Evolutionary conservation across 805 yeast genomes (phyloP), one percentile per base, ranked within the genome.

Genomic region (Candida dajiaensis): DNA sequence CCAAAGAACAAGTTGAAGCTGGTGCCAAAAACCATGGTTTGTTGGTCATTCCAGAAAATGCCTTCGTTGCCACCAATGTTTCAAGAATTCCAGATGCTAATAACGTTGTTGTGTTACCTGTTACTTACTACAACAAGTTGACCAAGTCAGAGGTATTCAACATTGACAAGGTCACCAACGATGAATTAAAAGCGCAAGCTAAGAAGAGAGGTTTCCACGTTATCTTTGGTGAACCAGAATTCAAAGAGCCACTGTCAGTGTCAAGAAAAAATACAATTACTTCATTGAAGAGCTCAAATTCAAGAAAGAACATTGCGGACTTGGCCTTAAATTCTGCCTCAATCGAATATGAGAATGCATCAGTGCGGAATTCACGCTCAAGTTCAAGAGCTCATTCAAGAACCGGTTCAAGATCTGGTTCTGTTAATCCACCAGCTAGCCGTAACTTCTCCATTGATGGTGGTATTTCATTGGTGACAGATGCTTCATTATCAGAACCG

Each of bases 101-200:
- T 4, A 76, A 77, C 50, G 81, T 83, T 29, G 82, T 81, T 48
- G 80, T 82, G 10, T 59, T 85, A 29, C 89, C 92, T 6, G 68
- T 74, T 6, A 71, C 81, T 2, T 83, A 83, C 59, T 85, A 81
- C 63, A 75, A 76, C 51, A 78, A 77, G 58, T 64, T 85, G 50
- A 59, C 76, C 25, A 72, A 75, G 46, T 71, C 66, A 20, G 77
- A 73, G 42, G 46, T 66, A 1, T 58, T 72, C 55, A 66, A 70
- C 22, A 61, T 76, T 42, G 78, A 73, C 41, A 71, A 71, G 51
- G 65, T 75, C 2, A 53, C 70, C 0, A 74, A 75, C 46, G 79
- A 72, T 2, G 68, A 65, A 8, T 65, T 79, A 48, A 68, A 64
- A 50, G 61, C 63, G 16, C 70, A 76, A 51, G 79, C 78, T 3